Conservation (phyloP, 2,329 filamentous ascomycete species). For the Colletotrichum chrysophilum region DNA sequence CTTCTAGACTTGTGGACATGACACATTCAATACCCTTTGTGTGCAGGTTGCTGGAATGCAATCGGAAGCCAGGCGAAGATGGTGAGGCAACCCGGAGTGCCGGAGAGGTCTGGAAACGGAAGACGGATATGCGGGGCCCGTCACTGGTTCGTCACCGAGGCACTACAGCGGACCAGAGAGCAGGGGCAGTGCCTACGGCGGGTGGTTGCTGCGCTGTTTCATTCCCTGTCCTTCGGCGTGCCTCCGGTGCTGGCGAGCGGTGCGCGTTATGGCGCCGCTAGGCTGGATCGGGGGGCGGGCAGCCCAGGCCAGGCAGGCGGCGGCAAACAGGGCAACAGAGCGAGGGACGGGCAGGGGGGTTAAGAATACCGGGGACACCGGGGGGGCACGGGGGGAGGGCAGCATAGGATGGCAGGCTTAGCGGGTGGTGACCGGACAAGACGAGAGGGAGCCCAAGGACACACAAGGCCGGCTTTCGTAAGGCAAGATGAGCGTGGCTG, state of each 20-base stretch:
- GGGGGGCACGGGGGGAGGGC: neutral
- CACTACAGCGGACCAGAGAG: neutral
- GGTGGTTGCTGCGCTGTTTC: neutral
- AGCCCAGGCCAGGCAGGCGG: neutral
- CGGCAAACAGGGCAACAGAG: neutral
- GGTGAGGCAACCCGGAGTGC: neutral
- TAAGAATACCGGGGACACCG: neutral
- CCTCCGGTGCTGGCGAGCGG: neutral
- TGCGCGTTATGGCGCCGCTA: neutral
- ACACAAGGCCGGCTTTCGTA: neutral
- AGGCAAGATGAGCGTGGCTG: neutral
- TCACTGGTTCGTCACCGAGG: conserved; percentile 1
- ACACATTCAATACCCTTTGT: neutral
- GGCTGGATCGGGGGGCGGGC: neutral
- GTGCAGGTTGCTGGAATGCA: neutral
- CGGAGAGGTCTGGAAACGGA: neutral
- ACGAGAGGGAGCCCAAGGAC: neutral
- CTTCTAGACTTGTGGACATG: neutral
- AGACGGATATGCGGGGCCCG: neutral
- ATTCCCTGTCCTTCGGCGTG: neutral
- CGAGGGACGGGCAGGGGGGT: neutral
- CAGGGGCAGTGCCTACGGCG: neutral
- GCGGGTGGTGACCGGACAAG: neutral
- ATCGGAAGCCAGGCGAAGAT: neutral
- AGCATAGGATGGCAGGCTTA: neutral